These are phyloP conservation scores for Trametes villosa DNA, from an alignment of 768 basidiomycete species.

Conservation along the genomic window DNA sequence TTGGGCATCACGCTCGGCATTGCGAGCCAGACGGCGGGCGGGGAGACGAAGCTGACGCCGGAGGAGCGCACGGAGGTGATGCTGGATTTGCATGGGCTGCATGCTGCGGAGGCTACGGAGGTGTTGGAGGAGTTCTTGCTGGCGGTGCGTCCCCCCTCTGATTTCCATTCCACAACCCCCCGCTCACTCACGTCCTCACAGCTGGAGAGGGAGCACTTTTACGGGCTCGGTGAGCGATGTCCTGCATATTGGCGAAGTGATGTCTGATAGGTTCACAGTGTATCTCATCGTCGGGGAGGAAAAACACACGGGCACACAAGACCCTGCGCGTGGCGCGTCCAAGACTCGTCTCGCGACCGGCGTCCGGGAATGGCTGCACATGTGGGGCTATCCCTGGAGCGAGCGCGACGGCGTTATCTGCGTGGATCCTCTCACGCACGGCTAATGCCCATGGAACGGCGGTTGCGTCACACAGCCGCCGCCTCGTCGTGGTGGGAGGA, in stretches of 20 bases:
- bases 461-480: no score
- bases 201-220: constrained; percentile 88
- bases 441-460: background rate
- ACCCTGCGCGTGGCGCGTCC: constrained; percentile 78
- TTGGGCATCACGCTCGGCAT: constrained; percentile 90
- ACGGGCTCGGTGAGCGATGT: constrained; percentile 69
- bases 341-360: constrained; percentile 83
- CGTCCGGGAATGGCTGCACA: constrained; percentile 88
- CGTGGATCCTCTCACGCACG: constrained; percentile 82
- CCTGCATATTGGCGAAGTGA: background rate
- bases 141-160: constrained; percentile 59
- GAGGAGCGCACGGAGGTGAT: constrained; percentile 90
- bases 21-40: constrained; percentile 56
- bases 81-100: constrained; percentile 92
- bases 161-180: background rate
- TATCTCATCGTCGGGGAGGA: constrained; percentile 94
- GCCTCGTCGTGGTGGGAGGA: background rate
- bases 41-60: constrained; percentile 62
- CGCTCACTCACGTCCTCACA: constrained; percentile 34
- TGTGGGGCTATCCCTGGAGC: constrained; percentile 96
- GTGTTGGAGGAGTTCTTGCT: constrained; percentile 88
- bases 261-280: constrained; percentile 45
- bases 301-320: constrained; percentile 94
- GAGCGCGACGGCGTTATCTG: constrained; percentile 91
- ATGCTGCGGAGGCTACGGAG: constrained; percentile 91